phyloP scores from a whole-genome alignment of 2,329 filamentous ascomycete genomes.

The Aspergillus nomiae region DNA sequence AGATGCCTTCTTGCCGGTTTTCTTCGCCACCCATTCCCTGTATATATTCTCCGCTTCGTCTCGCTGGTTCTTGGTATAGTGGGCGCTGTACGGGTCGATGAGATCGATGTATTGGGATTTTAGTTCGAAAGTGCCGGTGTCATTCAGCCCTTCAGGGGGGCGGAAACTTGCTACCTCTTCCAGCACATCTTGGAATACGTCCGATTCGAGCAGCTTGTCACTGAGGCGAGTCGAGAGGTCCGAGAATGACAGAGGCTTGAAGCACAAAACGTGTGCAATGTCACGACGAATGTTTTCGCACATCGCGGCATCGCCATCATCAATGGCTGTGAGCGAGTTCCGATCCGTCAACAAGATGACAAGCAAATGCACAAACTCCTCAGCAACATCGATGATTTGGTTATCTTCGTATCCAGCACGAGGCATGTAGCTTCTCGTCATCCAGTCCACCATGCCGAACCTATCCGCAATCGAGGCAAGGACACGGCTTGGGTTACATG shows the following conservation, averaged over 20 bases:
- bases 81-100: conserved; percentile 92
- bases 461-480: conserved; percentile 88
- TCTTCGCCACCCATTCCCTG: conserved; percentile 82
- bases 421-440: conserved; percentile 77
- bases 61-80: conserved; percentile 95
- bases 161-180: conserved; percentile 88
- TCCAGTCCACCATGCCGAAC: conserved; percentile 85
- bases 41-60: conserved; percentile 93
- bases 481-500: conserved; percentile 80
- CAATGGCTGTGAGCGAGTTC: conserved; percentile 62
- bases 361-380: conserved; percentile 92
- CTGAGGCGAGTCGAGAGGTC: conserved; percentile 84
- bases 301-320: conserved; percentile 53
- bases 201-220: conserved; percentile 85
- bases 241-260: conserved; percentile 93
- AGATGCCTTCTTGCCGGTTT: conserved; percentile 74
- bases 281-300: conserved; percentile 79
- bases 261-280: conserved; percentile 90
- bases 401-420: conserved; percentile 77
- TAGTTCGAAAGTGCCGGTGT: conserved; percentile 91
- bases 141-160: conserved; percentile 84
- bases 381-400: conserved; percentile 88
- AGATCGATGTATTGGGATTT: conserved; percentile 83
- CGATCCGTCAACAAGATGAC: conserved; percentile 90
- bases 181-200: conserved; percentile 82